Percentiles rank a stretch among this genome's conserved stretches.
Evolutionary conservation across 495 filamentous ascomycete species (phyloP).

Genomic region (Lasiosphaeris hirsuta): DNA sequence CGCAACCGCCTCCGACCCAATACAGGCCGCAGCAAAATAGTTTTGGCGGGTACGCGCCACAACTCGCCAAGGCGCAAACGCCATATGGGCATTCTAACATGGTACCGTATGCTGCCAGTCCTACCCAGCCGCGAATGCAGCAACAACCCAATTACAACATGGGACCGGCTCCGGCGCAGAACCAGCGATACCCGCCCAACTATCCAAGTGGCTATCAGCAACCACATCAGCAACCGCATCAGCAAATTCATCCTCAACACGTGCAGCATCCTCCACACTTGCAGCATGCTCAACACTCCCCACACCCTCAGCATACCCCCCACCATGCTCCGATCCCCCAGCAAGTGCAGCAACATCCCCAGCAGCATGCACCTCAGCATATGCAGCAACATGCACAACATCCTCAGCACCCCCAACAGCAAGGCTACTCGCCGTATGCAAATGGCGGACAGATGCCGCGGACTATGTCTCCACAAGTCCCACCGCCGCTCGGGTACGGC

Average conservation of each 20-base stretch:
- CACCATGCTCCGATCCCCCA: slow-evolving; percentile 21
- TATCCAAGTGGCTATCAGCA: slow-evolving; percentile 29
- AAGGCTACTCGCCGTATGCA: slow-evolving; percentile 23
- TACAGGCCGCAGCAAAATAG: slow-evolving; percentile 31
- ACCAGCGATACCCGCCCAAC: slow-evolving; percentile 25
- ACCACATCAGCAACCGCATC: slow-evolving; percentile 24
- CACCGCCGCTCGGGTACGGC: slow-evolving; percentile 26
- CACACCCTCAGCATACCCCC: slow-evolving; percentile 24
- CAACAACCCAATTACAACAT: slow-evolving; percentile 28
- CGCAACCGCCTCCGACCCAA: slow-evolving; percentile 27
- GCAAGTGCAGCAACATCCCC: slow-evolving; percentile 22
- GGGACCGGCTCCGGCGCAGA: slow-evolving; percentile 29
- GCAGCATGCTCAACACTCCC: slow-evolving; percentile 21
- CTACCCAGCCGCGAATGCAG: slow-evolving; percentile 35
- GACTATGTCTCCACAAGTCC: slow-evolving; percentile 34
- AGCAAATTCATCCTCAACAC: slow-evolving; percentile 33
- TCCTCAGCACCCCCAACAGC: slow-evolving; percentile 28
- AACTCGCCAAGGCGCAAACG: slow-evolving; percentile 35
- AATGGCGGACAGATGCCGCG: slow-evolving; percentile 35
- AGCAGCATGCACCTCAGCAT: slow-evolving; percentile 31
- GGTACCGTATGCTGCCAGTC: slow-evolving; percentile 34
- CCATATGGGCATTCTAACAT: slow-evolving; percentile 40
- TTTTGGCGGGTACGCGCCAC: slow-evolving; percentile 28
- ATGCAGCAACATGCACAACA: slow-evolving; percentile 32
- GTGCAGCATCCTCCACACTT: slow-evolving; percentile 25